Base-by-base conservation (phyloP, 768 basidiomycete species). In the Mycena haematopus region DNA sequence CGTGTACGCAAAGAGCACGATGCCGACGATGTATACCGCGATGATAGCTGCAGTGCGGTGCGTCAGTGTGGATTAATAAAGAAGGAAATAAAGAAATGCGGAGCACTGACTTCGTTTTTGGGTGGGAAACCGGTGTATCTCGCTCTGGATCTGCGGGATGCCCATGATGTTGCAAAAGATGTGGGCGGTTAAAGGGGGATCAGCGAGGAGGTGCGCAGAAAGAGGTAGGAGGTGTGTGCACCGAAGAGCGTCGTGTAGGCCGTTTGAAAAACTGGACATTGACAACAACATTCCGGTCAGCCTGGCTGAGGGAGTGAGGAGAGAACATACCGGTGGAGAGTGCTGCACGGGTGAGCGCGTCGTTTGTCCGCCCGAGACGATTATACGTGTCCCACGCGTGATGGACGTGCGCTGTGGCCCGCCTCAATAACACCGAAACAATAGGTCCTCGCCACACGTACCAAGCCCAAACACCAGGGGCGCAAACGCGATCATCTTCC, bases 111-210 rank as follows among this genome's bases (percentile, higher is more conserved):
- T 69, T 67, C 69, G 75, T 72, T 82, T 86, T 62, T 79, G 77
- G 24, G 75, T 70, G 0, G 87, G 87, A 68, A 83, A 86, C 57
- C 76, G 73, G 42, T 69, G 68, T 36, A 92, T 69, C 60, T 95
- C 93, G 31, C 78, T 74, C 0, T 65, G 70, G 25, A 90, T 82
- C 55, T 87, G 82, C 2, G 96, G 97, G 29, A 98, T 69, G 1
- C 96, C 96, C 93, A 98, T 96, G 52, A 91, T 73, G 71, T 99
- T 99, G 80, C 97, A 99, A 72, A 95, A 96, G 1, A 91, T 77
- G 71, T 99, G 97, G 0, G 94, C 87, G 10, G 83, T 75, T 57
- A 95, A 82, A 2, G 95, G 80, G 95, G 90, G 31, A 90, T 74
- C 61, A 98, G 76, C 6, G 94, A 95, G 17, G 90, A 87, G 5